Evolutionary conservation across 371 early-diverging fungal species (phyloP).

Genomic region (Enterocytospora artemiae): DNA sequence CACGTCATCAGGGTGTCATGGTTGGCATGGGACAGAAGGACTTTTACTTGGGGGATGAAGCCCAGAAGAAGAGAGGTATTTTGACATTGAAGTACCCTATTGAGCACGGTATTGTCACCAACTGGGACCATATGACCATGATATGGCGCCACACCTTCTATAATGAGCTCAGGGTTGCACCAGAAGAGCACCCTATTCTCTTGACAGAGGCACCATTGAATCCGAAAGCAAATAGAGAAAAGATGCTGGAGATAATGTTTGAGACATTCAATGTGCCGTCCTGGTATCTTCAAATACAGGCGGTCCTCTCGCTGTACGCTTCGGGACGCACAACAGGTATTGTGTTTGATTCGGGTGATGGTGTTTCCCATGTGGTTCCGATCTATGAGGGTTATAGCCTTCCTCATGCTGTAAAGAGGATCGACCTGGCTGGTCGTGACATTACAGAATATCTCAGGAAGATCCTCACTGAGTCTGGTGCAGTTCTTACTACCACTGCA

Average conservation of each 20-base stretch:
- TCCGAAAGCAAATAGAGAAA: conserved; percentile 98
- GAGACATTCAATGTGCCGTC: conserved; percentile 96
- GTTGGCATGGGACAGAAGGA: conserved; percentile 99
- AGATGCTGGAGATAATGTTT: conserved; percentile 99
- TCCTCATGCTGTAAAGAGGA: conserved; percentile 88
- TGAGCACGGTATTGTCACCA: conserved; percentile 98
- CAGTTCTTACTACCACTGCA: conserved; percentile 93
- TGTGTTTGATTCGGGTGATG: conserved; percentile 98
- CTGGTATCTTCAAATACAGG: conserved; percentile 97
- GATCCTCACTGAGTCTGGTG: conserved; percentile 92
- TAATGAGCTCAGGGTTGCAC: conserved; percentile 72
- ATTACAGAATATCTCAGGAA: conserved; percentile 89
- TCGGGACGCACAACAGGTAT: conserved; percentile 99
- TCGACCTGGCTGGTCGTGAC: conserved; percentile 87
- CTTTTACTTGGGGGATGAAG: conserved; percentile 98
- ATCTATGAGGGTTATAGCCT: conserved; percentile 98
- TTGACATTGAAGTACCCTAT: conserved; percentile 96
- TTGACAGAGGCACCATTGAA: conserved; percentile 97
- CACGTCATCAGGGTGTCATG: conserved; percentile 95
- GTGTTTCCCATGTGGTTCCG: conserved; percentile 98
- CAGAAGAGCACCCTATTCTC: conserved; percentile 93
- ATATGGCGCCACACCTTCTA: conserved; percentile 98
- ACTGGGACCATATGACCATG: conserved; percentile 99
- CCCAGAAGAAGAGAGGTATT: conserved; percentile 97
- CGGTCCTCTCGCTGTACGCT: conserved; percentile 85